Percentiles rank a stretch among this genome's conserved stretches.
Conservation (phyloP, 2,329 filamentous ascomycete species). For the Calonectria multiphialidica region DNA sequence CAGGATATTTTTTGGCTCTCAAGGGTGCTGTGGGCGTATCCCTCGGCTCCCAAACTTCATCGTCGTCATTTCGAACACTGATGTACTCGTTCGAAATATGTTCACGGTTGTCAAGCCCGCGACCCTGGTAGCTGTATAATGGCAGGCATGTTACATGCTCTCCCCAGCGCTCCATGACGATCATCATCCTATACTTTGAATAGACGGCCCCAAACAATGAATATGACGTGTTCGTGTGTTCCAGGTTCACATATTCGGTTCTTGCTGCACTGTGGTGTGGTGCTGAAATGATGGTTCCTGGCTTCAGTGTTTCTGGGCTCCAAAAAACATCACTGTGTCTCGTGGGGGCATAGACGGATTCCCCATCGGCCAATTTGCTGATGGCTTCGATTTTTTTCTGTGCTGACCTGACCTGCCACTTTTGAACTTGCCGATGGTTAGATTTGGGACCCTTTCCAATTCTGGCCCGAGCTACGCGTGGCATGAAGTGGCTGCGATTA, state of each 20-base stretch:
- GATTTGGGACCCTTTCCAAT: background rate
- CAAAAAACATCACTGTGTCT: constrained; percentile 18
- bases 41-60: background rate
- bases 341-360: constrained; percentile 18
- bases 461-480: background rate
- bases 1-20: constrained; percentile 9
- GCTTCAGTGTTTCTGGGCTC: background rate
- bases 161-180: constrained; percentile 33
- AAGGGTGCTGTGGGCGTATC: constrained; percentile 15
- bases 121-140: constrained; percentile 34
- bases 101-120: constrained; percentile 26
- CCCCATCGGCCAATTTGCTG: constrained; percentile 14
- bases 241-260: background rate
- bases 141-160: constrained; percentile 35
- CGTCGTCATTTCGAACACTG: constrained; percentile 30
- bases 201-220: constrained; percentile 31
- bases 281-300: constrained; percentile 35
- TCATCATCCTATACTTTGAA: constrained; percentile 42
- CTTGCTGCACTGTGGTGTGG: constrained; percentile 30
- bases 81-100: constrained; percentile 31
- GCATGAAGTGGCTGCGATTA: background rate
- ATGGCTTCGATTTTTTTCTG: background rate
- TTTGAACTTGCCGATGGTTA: background rate
- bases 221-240: constrained; percentile 20
- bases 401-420: background rate